Base-by-base conservation (phyloP, 208 protist species). In the Angomonas deanei region DNA sequence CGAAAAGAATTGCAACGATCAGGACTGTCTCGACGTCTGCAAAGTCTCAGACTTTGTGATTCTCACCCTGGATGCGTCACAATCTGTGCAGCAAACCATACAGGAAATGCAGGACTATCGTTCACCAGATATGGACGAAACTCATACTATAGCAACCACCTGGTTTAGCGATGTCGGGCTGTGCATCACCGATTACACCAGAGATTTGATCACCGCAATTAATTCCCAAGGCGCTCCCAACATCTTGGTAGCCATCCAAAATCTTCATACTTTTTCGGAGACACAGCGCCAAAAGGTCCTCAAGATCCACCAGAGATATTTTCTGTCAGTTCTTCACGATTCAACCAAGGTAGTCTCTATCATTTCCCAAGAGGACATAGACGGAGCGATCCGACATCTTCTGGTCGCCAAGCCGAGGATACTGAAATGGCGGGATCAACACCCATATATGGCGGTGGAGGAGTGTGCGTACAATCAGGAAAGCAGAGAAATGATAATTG, bases 111-210 rank as follows among this genome's bases (percentile, higher is more conserved):
- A 89, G 56, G 68, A n/a, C 52, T 47, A 21, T 57, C 69, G 50
- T 13, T 34, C 57, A 49, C 39, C 30, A 13, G 68, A 63, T 46
- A 61, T 66, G 23, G 71, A 82, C 27, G 80, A 80, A 6, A 67
- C 72, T 5, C 60, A 70, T 23, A 82, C 73, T 0, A 87, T 76
- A 38, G 83, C 75, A 17, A 87, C 82, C 21, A 92, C 85, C 0
- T 95, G 88, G 86, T 92, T 86, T 70, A 86, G 80, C 47, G 86
- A 95, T 49, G 68, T 91, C 42, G 88, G 88, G 0, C 52, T 95
- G 1, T 95, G 88, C 60, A 91, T 95, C 61, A 95, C 88, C 0
- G 85, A 91, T 36, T 91, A 83, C 65, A 95, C 88, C 13, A 84
- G 88, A 46, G 79, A 88, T 15, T 56, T 95, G 10, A 77, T 95